Conservation (phyloP, 116 monocot genomes). For the Dioscorea cayenensis region DNA sequence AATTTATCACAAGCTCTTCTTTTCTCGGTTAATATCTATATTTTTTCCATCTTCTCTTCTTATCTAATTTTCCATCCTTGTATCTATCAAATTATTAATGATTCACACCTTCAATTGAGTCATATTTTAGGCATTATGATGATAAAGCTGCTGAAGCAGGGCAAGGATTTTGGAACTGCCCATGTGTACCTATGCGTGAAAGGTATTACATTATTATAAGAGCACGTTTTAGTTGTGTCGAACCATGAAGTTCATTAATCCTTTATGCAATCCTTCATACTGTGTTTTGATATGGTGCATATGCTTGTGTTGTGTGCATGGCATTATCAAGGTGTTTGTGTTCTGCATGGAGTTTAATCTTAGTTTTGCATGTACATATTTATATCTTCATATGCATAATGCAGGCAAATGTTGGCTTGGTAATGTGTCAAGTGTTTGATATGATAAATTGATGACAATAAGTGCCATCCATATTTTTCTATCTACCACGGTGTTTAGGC, state of each 20-base stretch:
- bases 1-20: conserved; percentile 2
- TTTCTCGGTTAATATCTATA: background rate
- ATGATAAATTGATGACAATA: too few relatives aligned
- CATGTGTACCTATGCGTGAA: conserved; percentile 98
- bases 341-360: too few relatives aligned
- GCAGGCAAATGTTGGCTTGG: too few relatives aligned
- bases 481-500: too few relatives aligned
- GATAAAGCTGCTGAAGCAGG: conserved; percentile 92
- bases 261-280: background rate
- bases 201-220: conserved; percentile 33
- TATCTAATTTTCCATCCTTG: too few relatives aligned
- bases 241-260: background rate
- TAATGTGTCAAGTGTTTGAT: too few relatives aligned
- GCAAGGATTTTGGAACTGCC: conserved; percentile 99
- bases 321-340: background rate
- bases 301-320: background rate
- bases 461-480: too few relatives aligned
- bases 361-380: too few relatives aligned
- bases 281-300: background rate
- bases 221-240: background rate
- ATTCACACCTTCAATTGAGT: background rate
- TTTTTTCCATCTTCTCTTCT: too few relatives aligned
- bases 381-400: too few relatives aligned
- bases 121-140: conserved; percentile 80
- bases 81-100: background rate